Evolutionary conservation across 1,139 yeast species (phyloP), one percentile per base, ranked within the genome.

Genomic region (Pneumocystis jirovecii): DNA sequence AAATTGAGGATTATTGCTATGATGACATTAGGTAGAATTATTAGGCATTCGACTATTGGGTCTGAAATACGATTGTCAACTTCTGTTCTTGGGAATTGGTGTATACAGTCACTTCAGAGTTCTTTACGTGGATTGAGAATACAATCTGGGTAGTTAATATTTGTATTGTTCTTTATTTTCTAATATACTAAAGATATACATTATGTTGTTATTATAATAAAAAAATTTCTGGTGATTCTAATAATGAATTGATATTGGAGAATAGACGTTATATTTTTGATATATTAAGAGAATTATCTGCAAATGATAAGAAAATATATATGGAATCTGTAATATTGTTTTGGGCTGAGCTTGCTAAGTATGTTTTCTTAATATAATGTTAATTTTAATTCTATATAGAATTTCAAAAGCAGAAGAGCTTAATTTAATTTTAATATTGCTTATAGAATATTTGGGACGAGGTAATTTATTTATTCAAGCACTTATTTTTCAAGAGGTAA

Each of bases 321-420:
- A 84, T 83, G 8, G 95, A 88, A 71, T 81, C 89, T 0, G 81
- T 85, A 0, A 78, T 86, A 1, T 76, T 80, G 70, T 80, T 86
- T 0, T 81, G 87, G 77, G 83, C 85, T 1, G 86, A 83, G 65
- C 70, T 87, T 60, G 85, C 87, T 0, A 76, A 80, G 1, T 78
- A 83, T 0, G 79, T 83, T 7, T 79, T 80, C 21, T 91, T 89
- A 1, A 85, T 65, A 39, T 60, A 50, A 25, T 10, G 12, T 39
- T 21, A 8, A 60, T 39, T 39, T 42, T 60, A 39, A 31, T 29
- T 60, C 21, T 21, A 50, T 50, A 31, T 42, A 60, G 61, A n/a
- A 39, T 60, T 60, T 39, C 61, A 60, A 29, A 39, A 21, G 44
- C 17, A 1, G 61, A 60, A 31, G 79, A 84, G 73, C 76, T 86